phyloP scores from a whole-genome alignment of 164 flowering plant genomes.

The Chimonanthus salicifolius region DNA sequence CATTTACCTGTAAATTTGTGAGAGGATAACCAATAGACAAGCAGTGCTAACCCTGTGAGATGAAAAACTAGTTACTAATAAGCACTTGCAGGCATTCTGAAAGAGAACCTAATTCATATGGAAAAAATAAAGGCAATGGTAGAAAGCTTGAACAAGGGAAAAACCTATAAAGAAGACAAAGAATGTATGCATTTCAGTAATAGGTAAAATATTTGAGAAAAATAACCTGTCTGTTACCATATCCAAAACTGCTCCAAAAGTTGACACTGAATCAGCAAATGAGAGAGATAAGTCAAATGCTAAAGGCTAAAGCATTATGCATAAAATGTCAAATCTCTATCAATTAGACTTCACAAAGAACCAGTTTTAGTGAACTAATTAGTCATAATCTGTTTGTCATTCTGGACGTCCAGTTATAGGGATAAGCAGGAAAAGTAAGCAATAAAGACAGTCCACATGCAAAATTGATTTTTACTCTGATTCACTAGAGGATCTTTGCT shows the following conservation, averaged over 20 bases:
- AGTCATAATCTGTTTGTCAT: neutral
- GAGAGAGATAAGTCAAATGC: slow-evolving; percentile 6
- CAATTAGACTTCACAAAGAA: neutral
- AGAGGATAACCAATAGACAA: slow-evolving; percentile 78
- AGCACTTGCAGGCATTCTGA: neutral
- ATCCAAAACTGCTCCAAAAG: slow-evolving; percentile 98
- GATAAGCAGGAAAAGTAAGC: neutral
- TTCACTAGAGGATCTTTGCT: neutral
- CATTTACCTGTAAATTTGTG: slow-evolving; percentile 69
- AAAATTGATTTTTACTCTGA: neutral
- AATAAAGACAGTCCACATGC: neutral
- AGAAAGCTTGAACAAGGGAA: neutral
- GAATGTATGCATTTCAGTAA: neutral
- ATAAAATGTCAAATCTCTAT: neutral
- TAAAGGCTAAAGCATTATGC: neutral
- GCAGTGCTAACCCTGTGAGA: slow-evolving; percentile 90
- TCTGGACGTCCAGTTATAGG: neutral
- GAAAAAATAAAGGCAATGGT: neutral
- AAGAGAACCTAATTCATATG: neutral
- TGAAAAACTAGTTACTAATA: neutral
- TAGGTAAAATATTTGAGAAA: slow-evolving; percentile 2
- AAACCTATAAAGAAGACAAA: neutral
- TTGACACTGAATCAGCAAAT: slow-evolving; percentile 55
- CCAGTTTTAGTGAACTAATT: too few species aligned
- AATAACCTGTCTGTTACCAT: slow-evolving; percentile 93